Evolutionary conservation across 495 filamentous ascomycete species (phyloP), one percentile per base, ranked within the genome.

Genomic region (Penicillium goetzii): DNA sequence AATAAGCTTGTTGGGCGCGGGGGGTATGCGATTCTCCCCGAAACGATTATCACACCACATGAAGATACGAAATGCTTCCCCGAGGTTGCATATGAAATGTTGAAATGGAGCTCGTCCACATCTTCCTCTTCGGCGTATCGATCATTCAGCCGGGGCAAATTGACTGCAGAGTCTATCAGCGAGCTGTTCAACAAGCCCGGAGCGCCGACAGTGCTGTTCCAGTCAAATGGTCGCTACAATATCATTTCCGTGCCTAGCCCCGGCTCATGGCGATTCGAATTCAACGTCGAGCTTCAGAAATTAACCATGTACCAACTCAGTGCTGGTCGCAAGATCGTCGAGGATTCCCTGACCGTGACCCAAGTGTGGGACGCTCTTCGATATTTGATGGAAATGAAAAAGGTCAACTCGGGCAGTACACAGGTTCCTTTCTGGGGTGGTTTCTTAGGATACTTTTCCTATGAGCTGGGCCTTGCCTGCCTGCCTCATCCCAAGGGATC

Each of bases 401-500:
- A 73, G 57, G 78, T 83, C 23, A 74, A 62, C 5, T 72, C 78
- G 25, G 83, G 78, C 3, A 69, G 75, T 43, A 63, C 65, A 0
- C 71, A 74, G 36, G 74, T 77, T 43, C 93, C 81, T 2, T 99
- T 99, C 69, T 88, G 92, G 79, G 94, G 93, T 47, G 94, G 94
- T 0, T 88, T 97, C 53, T 85, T 97, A 74, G 95, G 95, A 0
- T 97, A 90, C 69, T 89, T 93, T 50, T 92, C 91, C 1, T 97
- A 97, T 64, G 94, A 99, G 71, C 83, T 92, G 53, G 92, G 93
- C 0, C 79, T 97, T 0, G 73, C 78, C 10, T 76, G 78, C 51
- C 74, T 82, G 55, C 66, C 76, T 58, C 78, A 77, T 57, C 70
- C 68, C 65, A 40, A 74, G 67, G 62, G 60, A 50, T 62, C 68